Conservation (phyloP, 2,329 filamentous ascomycete species). For the Cercospora citrullina region DNA sequence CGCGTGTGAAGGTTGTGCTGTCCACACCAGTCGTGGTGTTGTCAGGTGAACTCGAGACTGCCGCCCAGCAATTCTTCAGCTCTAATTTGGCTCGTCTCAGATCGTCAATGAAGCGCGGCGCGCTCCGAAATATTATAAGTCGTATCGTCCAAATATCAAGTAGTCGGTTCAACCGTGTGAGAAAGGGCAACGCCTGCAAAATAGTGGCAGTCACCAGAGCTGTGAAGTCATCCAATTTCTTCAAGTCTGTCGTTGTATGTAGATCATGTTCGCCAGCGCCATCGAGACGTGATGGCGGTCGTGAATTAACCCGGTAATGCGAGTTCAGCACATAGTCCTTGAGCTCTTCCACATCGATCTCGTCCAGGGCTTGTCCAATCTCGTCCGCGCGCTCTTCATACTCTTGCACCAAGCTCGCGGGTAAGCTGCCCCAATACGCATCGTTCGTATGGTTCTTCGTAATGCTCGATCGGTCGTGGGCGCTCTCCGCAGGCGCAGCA, state of each 20-base stretch:
- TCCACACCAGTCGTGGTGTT: not conserved
- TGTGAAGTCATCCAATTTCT: constrained; percentile 77
- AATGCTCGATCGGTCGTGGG: constrained; percentile 11
- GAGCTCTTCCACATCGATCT: constrained; percentile 78
- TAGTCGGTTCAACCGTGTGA: constrained; percentile 72
- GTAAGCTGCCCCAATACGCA: constrained; percentile 65
- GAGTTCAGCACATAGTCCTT: constrained; percentile 84
- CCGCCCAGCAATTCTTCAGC: constrained; percentile 66
- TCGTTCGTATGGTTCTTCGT: not conserved
- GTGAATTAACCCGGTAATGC: constrained; percentile 59
- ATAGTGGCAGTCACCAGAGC: constrained; percentile 89
- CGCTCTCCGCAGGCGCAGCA: constrained; percentile 41
- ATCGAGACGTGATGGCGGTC: constrained; percentile 46
- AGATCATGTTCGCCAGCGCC: constrained; percentile 25
- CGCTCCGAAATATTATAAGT: constrained; percentile 69
- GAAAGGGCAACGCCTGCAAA: constrained; percentile 79
- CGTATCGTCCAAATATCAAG: constrained; percentile 77
- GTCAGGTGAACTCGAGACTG: constrained; percentile 45
- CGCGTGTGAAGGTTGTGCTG: constrained; percentile 24
- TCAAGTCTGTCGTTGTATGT: constrained; percentile 26
- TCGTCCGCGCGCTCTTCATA: constrained; percentile 75
- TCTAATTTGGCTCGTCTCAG: constrained; percentile 65
- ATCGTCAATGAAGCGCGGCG: constrained; percentile 67
- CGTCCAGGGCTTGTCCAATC: constrained; percentile 68
- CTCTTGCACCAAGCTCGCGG: constrained; percentile 60